Conservation (phyloP, 1,284 basidiomycete genomes). For the Ustilago hordei region DNA sequence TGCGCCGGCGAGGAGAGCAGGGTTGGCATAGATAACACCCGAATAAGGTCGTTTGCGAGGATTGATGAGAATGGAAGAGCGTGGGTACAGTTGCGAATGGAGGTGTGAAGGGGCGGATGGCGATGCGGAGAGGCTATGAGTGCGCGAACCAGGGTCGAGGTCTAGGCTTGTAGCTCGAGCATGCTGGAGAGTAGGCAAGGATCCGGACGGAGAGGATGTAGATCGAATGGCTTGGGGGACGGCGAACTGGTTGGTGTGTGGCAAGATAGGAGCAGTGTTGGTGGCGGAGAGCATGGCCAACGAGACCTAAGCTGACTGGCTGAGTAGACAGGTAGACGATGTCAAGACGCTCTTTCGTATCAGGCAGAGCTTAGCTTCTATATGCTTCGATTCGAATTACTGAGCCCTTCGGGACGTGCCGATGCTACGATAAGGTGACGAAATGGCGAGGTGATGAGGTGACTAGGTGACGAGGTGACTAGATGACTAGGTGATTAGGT, state of each 20-base stretch:
- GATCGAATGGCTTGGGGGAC: constrained; percentile 34
- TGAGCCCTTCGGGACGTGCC: not conserved
- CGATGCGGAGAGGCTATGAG: constrained; percentile 27
- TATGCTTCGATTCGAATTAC: not conserved
- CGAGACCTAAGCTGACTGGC: not conserved
- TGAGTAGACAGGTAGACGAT: not conserved
- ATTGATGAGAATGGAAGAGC: constrained; percentile 53
- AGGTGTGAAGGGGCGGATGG: constrained; percentile 18
- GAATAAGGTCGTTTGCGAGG: constrained; percentile 42
- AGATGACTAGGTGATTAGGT: not conserved
- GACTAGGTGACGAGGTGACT: too few species aligned
- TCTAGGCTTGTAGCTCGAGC: constrained; percentile 39
- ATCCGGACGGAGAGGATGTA: constrained; percentile 27
- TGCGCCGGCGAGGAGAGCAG: constrained; percentile 3
- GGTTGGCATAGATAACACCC: constrained; percentile 39
- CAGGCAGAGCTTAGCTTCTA: too few species aligned
- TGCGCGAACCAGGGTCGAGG: constrained; percentile 15
- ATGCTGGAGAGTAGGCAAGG: constrained; percentile 30
- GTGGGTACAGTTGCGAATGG: constrained; percentile 19
- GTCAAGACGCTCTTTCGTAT: not conserved
- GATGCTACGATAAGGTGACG: not conserved
- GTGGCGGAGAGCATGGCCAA: constrained; percentile 34
- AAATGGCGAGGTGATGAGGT: too few species aligned
- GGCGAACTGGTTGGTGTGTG: constrained; percentile 32
- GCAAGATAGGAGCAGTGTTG: constrained; percentile 29